These are phyloP conservation scores for Berberis vulgaris DNA, from an alignment of 164 flowering plant species.

Conservation along the genomic window DNA sequence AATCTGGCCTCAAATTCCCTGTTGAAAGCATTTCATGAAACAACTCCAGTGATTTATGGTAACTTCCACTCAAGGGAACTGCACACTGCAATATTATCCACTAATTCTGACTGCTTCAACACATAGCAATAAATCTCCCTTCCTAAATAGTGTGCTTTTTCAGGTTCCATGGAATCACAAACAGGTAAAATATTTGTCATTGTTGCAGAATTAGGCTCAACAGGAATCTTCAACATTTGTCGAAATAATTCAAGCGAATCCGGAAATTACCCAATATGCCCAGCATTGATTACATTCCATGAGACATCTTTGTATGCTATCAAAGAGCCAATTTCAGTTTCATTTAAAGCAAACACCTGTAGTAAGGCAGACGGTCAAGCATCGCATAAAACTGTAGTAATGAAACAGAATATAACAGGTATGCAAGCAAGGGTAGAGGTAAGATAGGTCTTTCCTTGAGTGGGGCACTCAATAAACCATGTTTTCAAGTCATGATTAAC, in stretches of 20 bases:
- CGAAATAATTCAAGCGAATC: conserved; percentile 43
- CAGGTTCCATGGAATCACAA: conserved; percentile 35
- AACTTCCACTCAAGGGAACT: conserved; percentile 52
- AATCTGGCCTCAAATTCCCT: conserved; percentile 27
- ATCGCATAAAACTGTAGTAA: conserved; percentile 45
- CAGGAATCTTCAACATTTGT: conserved; percentile 35
- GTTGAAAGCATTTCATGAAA: conserved; percentile 34
- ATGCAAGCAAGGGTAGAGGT: too few species aligned
- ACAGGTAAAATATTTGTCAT: conserved; percentile 56
- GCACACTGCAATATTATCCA: conserved; percentile 32
- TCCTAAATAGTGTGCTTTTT: conserved; percentile 24
- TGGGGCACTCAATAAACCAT: too few species aligned
- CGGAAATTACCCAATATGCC: conserved; percentile 34
- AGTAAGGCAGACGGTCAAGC: conserved; percentile 28
- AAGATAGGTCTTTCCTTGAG: too few species aligned
- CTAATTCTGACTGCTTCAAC: conserved; percentile 29
- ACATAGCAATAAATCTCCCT: conserved; percentile 55
- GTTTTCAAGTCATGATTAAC: too few species aligned
- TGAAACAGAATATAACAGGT: too few species aligned
- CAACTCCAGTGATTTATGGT: conserved; percentile 37
- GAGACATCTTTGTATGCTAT: conserved; percentile 62
- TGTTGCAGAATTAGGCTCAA: conserved; percentile 56
- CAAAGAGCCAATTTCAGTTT: too few species aligned
- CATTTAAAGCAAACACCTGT: conserved; percentile 22
- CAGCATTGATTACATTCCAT: conserved; percentile 79